Evolutionary conservation across 2,329 filamentous ascomycete species (phyloP).

Genomic region (Thielaviopsis punctulata): DNA sequence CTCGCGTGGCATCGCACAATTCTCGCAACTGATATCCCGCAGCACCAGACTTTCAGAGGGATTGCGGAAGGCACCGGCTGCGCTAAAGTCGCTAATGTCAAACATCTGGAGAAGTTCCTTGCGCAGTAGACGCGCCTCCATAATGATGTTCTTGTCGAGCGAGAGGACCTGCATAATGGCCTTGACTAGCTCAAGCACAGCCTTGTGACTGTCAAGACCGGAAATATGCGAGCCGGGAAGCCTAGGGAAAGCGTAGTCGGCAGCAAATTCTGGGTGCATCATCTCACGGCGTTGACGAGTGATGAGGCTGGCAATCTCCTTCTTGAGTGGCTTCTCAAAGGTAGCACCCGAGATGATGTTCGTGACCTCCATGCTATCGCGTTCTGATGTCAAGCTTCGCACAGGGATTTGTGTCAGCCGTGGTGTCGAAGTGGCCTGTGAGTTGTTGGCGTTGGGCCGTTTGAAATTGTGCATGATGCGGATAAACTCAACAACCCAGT

Average conservation of each 20-base stretch:
- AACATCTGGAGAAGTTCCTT: slow-evolving; percentile 82
- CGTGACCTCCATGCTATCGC: slow-evolving; percentile 24
- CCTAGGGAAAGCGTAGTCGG: slow-evolving; percentile 70
- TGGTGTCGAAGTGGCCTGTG: slow-evolving; percentile 25
- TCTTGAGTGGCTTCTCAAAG: slow-evolving; percentile 81
- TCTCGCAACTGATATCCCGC: slow-evolving; percentile 64
- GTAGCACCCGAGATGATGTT: slow-evolving; percentile 57
- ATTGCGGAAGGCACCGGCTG: slow-evolving; percentile 75
- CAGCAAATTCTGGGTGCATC: slow-evolving; percentile 70
- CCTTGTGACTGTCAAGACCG: slow-evolving; percentile 9
- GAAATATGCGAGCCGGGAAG: slow-evolving; percentile 53
- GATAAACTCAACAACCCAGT: slow-evolving; percentile 91
- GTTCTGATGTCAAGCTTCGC: slow-evolving; percentile 41
- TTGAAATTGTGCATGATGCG: slow-evolving; percentile 85
- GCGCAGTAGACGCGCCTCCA: slow-evolving; percentile 73
- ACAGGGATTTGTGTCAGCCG: slow-evolving; percentile 41
- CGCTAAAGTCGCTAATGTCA: slow-evolving; percentile 84
- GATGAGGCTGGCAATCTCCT: slow-evolving; percentile 69
- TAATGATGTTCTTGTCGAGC: slow-evolving; percentile 75
- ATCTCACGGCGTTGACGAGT: slow-evolving; percentile 75
- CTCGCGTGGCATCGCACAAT: slow-evolving; percentile 77
- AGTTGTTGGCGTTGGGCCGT: slow-evolving; percentile 38
- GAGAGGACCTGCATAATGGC: slow-evolving; percentile 80
- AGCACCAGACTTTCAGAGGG: slow-evolving; percentile 61
- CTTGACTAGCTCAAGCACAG: slow-evolving; percentile 71